These are phyloP conservation scores for Candida nanaspora DNA, from an alignment of 805 yeast species.

Conservation along the genomic window DNA sequence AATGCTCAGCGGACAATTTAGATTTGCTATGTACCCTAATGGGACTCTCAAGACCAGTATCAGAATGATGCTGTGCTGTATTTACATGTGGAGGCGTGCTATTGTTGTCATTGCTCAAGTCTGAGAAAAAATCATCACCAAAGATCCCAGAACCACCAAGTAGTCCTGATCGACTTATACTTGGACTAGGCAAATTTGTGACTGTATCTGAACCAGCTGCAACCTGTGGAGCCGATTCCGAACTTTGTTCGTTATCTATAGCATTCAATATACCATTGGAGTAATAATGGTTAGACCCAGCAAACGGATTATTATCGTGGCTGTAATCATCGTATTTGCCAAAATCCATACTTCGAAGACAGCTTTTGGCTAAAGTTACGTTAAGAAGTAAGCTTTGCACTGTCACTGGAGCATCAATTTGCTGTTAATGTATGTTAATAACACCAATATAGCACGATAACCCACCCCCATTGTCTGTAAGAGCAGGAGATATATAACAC, in stretches of 20 bases:
- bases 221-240: neutral
- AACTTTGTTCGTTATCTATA: neutral
- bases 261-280: conserved; percentile 20
- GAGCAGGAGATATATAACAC: too few species aligned
- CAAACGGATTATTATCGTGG: conserved; percentile 29
- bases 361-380: too few species aligned
- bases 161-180: neutral
- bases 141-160: neutral
- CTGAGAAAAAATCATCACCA: neutral
- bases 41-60: neutral
- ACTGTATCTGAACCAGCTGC: neutral
- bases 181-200: neutral
- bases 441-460: too few species aligned
- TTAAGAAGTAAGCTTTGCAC: too few species aligned
- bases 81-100: neutral
- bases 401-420: too few species aligned
- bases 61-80: neutral
- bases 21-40: neutral
- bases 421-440: too few species aligned
- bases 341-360: conserved; percentile 15
- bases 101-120: neutral
- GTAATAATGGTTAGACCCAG: conserved; percentile 24
- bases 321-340: conserved; percentile 25
- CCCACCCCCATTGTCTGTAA: too few species aligned
- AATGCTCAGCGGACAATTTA: too few species aligned